Conservation (phyloP, 179 eudicot genomes). For the Spinacia oleracea region DNA sequence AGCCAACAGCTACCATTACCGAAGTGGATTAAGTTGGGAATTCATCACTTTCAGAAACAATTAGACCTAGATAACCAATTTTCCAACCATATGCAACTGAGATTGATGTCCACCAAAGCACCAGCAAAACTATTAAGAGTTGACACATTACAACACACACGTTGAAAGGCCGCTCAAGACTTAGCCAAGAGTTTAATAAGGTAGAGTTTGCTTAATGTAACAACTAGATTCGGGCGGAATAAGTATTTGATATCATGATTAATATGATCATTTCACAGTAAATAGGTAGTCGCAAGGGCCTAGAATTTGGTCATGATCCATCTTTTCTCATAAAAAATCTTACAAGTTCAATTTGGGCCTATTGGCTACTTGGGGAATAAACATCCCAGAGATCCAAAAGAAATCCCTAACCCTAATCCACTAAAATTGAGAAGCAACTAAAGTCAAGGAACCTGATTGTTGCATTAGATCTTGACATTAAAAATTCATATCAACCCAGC, state of each 20-base stretch:
- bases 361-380: background rate
- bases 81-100: background rate
- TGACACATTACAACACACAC: background rate
- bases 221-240: background rate
- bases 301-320: background rate
- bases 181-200: no score
- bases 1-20: background rate
- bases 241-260: background rate
- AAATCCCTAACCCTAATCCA: background rate
- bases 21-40: no score
- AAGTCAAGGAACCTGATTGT: background rate
- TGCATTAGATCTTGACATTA: conserved; percentile 1
- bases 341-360: background rate
- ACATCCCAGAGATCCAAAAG: background rate
- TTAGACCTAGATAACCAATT: background rate
- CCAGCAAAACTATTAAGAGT: background rate
- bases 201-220: background rate
- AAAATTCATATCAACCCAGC: background rate
- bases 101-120: background rate
- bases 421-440: background rate
- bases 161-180: background rate
- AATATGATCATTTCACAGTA: background rate
- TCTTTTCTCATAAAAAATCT: background rate
- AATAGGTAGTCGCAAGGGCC: background rate
- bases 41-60: background rate